Base-by-base conservation (phyloP, 179 eudicot genomes). In the Gypsophila paniculata region DNA sequence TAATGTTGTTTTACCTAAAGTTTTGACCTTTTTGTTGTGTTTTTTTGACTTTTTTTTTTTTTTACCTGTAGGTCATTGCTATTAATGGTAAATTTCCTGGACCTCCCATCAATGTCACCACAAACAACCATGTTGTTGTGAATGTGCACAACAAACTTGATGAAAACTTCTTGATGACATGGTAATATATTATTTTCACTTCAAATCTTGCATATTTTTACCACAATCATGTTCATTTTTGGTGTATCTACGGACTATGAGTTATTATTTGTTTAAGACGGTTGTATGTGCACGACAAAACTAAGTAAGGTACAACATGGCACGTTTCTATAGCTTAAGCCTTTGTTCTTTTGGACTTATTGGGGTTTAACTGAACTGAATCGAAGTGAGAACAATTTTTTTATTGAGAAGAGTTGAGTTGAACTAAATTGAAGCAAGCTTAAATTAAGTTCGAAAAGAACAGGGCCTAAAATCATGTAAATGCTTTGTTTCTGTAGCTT, bases 121-220 rank as follows among this genome's bases (percentile, higher is more conserved):
- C 97, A 34, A 91, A 91, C 74, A 74, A 91, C 81, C 76, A 91
- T 78, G 86, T 91, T 62, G 86, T 80, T 75, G 91, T 91, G 67
- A 89, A 91, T 84, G 92, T 91, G 57, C 78, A 68, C 76, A 91
- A 91, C 86, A 85, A 87, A 72, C 79, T 91, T 79, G 97, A 91
- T 77, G 97, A 91, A 75, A 75, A 70, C 49, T 82, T 85, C 53
- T 78, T 85, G 4, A 55, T 85, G 44, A 82, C 88, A 11, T 85
- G 74, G 75, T 76, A 70, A 65, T 42, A 38, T 54, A 22, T 48
- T 19, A 38, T n/a, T 13, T 21, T 10, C 58, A 52, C 21, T 17
- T 26, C 32, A 53, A 53, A 19, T 14, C 8, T 17, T 52, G 61
- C 25, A 2, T 42, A 2, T 22, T 3, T 26, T 51, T 32, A 26